phyloP scores from a whole-genome alignment of 202 grass and related monocot genomes.

The Zizania palustris region DNA sequence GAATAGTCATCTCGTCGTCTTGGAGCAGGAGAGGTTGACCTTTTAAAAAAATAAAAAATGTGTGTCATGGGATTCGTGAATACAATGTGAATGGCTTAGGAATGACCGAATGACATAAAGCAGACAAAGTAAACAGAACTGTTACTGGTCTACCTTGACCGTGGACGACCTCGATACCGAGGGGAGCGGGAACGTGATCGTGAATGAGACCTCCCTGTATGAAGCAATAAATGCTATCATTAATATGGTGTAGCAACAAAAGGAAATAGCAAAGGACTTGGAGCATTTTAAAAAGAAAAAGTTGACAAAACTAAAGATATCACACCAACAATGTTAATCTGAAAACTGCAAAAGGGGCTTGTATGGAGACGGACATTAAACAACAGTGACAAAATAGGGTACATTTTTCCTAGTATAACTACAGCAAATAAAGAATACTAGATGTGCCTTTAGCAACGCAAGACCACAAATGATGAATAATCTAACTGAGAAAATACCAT shows the following conservation, averaged over 20 bases:
- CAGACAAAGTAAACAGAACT: conserved; percentile 8
- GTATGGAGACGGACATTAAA: neutral
- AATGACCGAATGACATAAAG: neutral
- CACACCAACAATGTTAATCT: neutral
- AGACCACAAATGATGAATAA: neutral
- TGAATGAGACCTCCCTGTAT: conserved; percentile 65
- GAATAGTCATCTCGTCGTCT: conserved; percentile 64
- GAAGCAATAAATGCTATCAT: conserved; percentile 28
- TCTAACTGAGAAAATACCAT: conserved; percentile 57
- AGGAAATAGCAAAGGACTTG: neutral
- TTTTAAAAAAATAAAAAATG: conserved; percentile 25
- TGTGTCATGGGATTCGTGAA: neutral
- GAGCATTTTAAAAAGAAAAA: neutral
- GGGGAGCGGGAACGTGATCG: conserved; percentile 59
- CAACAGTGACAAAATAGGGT: neutral
- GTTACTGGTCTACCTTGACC: conserved; percentile 56
- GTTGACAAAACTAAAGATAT: neutral
- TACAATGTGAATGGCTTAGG: conserved; percentile 1
- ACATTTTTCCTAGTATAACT: neutral
- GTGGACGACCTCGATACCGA: conserved; percentile 64
- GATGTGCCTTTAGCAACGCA: neutral
- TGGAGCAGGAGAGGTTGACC: conserved; percentile 83
- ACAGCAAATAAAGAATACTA: neutral
- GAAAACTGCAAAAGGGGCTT: neutral
- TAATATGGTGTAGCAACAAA: neutral